phyloP scores from a whole-genome alignment of 345 rosid genomes.

The Brassica carinata region DNA sequence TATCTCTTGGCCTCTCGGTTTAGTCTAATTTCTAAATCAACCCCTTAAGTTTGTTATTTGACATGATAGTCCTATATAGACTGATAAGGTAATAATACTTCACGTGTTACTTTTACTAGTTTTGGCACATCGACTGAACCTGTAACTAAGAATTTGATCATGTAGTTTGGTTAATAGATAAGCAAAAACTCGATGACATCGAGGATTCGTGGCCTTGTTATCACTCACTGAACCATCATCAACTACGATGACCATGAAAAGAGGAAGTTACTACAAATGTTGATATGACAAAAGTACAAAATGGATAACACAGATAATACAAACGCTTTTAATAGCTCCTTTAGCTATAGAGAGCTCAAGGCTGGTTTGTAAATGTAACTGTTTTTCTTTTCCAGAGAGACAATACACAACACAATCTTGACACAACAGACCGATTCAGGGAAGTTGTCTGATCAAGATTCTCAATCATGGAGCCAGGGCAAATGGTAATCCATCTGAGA shows the following conservation, averaged over 20 bases:
- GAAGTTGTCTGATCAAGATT: neutral
- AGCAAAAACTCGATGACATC: neutral
- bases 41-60: neutral
- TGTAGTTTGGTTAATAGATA: neutral
- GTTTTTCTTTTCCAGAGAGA: neutral
- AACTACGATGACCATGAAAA: neutral
- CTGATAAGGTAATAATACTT: neutral
- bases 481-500: conserved; percentile 19
- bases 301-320: neutral
- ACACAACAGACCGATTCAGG: neutral
- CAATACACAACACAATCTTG: conserved; percentile 30
- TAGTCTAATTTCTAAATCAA: neutral
- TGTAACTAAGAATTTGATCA: neutral
- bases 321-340: conserved; percentile 22
- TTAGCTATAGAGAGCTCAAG: conserved; percentile 13
- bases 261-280: neutral
- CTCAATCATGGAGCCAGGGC: conserved; percentile 1
- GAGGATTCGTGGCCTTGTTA: neutral
- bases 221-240: neutral
- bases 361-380: conserved; percentile 12
- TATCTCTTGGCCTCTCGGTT: conserved; percentile 11
- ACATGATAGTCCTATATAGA: neutral
- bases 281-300: neutral
- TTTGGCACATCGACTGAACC: neutral
- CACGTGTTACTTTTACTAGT: neutral